Percentiles rank a stretch among this genome's conserved stretches.
Evolutionary conservation across 2,329 filamentous ascomycete species (phyloP).

Genomic region (Claviceps citrina): DNA sequence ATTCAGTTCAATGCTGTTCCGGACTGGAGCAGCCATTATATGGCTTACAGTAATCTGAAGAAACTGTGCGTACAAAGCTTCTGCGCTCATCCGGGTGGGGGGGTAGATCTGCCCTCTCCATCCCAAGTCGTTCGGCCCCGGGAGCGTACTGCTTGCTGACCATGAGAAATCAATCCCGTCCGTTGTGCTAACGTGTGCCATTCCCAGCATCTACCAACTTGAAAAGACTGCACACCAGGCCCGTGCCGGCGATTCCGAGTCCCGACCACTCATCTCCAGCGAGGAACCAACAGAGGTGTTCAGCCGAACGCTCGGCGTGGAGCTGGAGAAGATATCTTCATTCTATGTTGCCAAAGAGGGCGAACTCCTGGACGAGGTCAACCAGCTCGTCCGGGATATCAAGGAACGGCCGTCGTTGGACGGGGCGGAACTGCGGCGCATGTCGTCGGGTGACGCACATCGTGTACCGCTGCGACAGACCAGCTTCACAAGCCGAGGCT

Average conservation of each 20-base stretch:
- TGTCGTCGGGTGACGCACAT: constrained; percentile 15
- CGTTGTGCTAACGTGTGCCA: background rate
- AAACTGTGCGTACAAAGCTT: constrained; percentile 55
- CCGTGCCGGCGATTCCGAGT: constrained; percentile 57
- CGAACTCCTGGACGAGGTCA: constrained; percentile 71
- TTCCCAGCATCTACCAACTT: constrained; percentile 74
- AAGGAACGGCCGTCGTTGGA: constrained; percentile 43
- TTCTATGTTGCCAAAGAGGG: constrained; percentile 85
- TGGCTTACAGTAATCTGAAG: constrained; percentile 96
- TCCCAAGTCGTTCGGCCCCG: too few relatives aligned
- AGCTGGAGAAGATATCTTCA: constrained; percentile 83
- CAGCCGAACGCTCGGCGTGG: constrained; percentile 63
- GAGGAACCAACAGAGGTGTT: constrained; percentile 73
- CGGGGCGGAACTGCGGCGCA: constrained; percentile 21
- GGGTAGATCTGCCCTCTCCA: too few relatives aligned
- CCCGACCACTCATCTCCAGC: constrained; percentile 61
- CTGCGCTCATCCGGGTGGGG: too few relatives aligned
- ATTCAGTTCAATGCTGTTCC: constrained; percentile 98
- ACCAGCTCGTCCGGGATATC: constrained; percentile 60
- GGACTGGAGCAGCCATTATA: constrained; percentile 98
- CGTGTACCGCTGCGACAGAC: constrained; percentile 13
- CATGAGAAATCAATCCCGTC: too few relatives aligned
- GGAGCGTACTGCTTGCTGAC: too few relatives aligned
- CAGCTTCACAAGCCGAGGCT: constrained; percentile 28
- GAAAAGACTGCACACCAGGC: constrained; percentile 67